Percentiles rank a stretch among this genome's conserved stretches.
These are phyloP conservation scores for Talaromyces sp. DNA, from an alignment of 2,329 filamentous ascomycete genomes.

Conservation along the genomic window DNA sequence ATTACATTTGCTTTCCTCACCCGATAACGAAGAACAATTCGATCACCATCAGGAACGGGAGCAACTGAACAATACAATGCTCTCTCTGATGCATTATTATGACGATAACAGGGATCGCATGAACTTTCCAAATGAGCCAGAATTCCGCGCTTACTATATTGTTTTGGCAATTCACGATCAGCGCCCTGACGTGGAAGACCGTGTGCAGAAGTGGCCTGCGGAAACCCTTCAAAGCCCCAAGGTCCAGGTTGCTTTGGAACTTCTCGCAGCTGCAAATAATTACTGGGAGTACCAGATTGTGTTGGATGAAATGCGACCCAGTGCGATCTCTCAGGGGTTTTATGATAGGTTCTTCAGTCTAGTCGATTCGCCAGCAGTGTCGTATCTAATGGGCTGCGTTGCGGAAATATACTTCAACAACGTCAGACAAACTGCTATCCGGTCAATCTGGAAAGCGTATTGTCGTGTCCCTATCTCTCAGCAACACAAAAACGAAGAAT, in stretches of 20 bases:
- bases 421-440: constrained; percentile 55
- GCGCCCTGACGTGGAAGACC: constrained; percentile 55
- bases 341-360: constrained; percentile 58
- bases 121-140: constrained; percentile 57
- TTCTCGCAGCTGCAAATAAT: constrained; percentile 56
- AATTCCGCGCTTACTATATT: constrained; percentile 62
- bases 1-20: constrained; percentile 56
- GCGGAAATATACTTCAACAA: constrained; percentile 62
- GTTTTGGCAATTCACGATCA: constrained; percentile 54
- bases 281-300: constrained; percentile 52
- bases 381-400: constrained; percentile 63
- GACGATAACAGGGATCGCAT: constrained; percentile 52
- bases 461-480: constrained; percentile 48
- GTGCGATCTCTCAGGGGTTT: constrained; percentile 57
- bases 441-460: constrained; percentile 54
- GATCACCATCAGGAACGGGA: constrained; percentile 60
- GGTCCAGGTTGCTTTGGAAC: constrained; percentile 55
- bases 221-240: constrained; percentile 50
- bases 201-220: constrained; percentile 54
- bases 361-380: constrained; percentile 53
- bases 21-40: constrained; percentile 52
- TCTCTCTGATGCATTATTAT: constrained; percentile 61
- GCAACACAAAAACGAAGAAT: constrained; percentile 52
- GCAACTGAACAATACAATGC: constrained; percentile 61
- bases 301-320: constrained; percentile 47